Percentiles rank a stretch among this genome's conserved stretches.
phyloP scores from a whole-genome alignment of 371 early-diverging fungal genomes.

The Mortierella sp. region DNA sequence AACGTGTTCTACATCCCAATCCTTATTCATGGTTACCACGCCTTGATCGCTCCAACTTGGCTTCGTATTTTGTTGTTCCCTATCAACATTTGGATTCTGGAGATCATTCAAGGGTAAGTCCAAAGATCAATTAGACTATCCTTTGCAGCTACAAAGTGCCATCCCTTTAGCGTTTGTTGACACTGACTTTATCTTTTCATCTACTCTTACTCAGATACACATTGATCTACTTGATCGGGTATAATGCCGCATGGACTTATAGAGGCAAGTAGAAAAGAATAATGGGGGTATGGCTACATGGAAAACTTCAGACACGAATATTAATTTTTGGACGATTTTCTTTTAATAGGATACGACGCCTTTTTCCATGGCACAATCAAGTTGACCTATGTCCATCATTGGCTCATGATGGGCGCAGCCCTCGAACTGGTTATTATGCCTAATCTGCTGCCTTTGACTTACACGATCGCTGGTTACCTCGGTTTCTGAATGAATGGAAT shows the following conservation, averaged over 20 bases:
- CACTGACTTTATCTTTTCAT: neutral
- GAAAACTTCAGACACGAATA: neutral
- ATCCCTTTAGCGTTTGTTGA: neutral
- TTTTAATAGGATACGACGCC: slow-evolving; percentile 41
- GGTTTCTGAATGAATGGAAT: neutral
- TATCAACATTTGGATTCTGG: slow-evolving; percentile 55
- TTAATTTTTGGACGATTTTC: neutral
- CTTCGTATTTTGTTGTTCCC: slow-evolving; percentile 51
- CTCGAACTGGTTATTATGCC: slow-evolving; percentile 45
- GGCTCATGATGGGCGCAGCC: slow-evolving; percentile 53
- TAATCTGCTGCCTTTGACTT: slow-evolving; percentile 33
- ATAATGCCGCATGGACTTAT: slow-evolving; percentile 57
- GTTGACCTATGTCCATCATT: slow-evolving; percentile 50
- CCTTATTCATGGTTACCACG: slow-evolving; percentile 47
- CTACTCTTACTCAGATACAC: slow-evolving; percentile 30
- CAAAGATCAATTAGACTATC: neutral
- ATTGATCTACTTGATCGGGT: slow-evolving; percentile 50
- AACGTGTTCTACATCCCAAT: slow-evolving; percentile 57
- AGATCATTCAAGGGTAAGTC: slow-evolving; percentile 51
- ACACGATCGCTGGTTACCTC: slow-evolving; percentile 21
- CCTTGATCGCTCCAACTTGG: slow-evolving; percentile 30
- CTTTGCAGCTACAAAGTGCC: neutral
- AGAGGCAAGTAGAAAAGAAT: slow-evolving; percentile 24
- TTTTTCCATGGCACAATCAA: slow-evolving; percentile 58
- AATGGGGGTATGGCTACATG: neutral